phyloP scores from a whole-genome alignment of 495 filamentous ascomycete genomes.

The Melanomma pulvis-pyrius region DNA sequence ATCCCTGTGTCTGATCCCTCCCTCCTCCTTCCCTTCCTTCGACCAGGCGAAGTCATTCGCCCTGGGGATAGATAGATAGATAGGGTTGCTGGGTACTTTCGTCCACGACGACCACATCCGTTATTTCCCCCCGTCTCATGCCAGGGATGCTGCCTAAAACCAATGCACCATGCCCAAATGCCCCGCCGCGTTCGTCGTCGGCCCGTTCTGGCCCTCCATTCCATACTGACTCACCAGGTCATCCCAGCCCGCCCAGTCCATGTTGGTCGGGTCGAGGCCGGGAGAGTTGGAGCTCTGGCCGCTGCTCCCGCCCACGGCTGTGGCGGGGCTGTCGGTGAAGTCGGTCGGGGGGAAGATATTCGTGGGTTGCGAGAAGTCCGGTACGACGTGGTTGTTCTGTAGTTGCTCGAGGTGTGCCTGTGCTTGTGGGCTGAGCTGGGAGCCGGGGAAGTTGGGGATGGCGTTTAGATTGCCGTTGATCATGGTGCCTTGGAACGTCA shows the following conservation, averaged over 20 bases:
- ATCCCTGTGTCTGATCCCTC: too few relatives aligned
- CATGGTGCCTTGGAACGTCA: not conserved
- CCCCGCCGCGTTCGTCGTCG: constrained; percentile 10
- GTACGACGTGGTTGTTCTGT: not conserved
- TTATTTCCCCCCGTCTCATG: too few relatives aligned
- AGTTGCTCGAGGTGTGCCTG: not conserved
- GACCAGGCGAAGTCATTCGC: too few relatives aligned
- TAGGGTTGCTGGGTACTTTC: too few relatives aligned
- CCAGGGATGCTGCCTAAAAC: constrained; percentile 11
- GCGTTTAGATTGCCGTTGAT: not conserved
- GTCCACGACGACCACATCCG: too few relatives aligned
- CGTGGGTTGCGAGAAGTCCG: constrained; percentile 1
- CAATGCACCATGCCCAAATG: constrained; percentile 22
- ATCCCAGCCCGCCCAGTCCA: constrained; percentile 38
- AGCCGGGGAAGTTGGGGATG: not conserved
- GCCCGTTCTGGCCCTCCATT: constrained; percentile 13
- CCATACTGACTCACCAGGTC: constrained; percentile 37
- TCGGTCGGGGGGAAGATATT: not conserved
- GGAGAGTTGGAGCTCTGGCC: constrained; percentile 19
- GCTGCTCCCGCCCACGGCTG: not conserved
- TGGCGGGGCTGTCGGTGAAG: constrained; percentile 14
- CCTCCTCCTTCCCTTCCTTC: too few relatives aligned
- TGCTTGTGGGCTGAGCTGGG: not conserved
- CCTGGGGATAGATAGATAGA: too few relatives aligned
- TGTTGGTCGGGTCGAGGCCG: constrained; percentile 2